Conservation (phyloP, 768 basidiomycete genomes). For the Amanita phalloides region DNA sequence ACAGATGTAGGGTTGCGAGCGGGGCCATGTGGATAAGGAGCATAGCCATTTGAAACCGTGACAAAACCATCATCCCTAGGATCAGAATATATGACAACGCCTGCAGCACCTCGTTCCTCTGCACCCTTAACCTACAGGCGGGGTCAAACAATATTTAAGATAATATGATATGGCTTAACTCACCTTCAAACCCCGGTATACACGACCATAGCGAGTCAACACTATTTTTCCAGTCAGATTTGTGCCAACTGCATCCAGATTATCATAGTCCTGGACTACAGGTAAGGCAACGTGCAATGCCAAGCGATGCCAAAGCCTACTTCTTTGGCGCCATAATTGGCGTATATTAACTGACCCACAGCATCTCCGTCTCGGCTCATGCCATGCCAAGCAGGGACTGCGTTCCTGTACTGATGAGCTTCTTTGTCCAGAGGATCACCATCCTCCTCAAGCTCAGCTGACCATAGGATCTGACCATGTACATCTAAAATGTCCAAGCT, state of each 20-base stretch:
- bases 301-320: slow-evolving; percentile 12
- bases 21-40: slow-evolving; percentile 75
- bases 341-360: slow-evolving; percentile 62
- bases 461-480: slow-evolving; percentile 46
- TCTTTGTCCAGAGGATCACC: slow-evolving; percentile 61
- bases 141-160: neutral
- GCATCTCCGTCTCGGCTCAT: slow-evolving; percentile 70
- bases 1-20: slow-evolving; percentile 80
- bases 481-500: slow-evolving; percentile 55
- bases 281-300: too few species aligned
- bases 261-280: slow-evolving; percentile 28
- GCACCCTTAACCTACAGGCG: slow-evolving; percentile 60
- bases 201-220: slow-evolving; percentile 63
- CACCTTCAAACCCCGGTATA: slow-evolving; percentile 83
- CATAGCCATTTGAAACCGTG: slow-evolving; percentile 65
- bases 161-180: neutral
- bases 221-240: slow-evolving; percentile 73
- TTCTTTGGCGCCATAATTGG: slow-evolving; percentile 67
- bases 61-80: slow-evolving; percentile 79
- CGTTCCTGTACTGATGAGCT: slow-evolving; percentile 53
- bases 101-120: slow-evolving; percentile 72
- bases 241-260: slow-evolving; percentile 51
- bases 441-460: slow-evolving; percentile 66
- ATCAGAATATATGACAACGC: slow-evolving; percentile 76
- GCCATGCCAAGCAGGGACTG: slow-evolving; percentile 82